Conservation (phyloP, 495 filamentous ascomycete species). For the Xylaria bambusicola region DNA sequence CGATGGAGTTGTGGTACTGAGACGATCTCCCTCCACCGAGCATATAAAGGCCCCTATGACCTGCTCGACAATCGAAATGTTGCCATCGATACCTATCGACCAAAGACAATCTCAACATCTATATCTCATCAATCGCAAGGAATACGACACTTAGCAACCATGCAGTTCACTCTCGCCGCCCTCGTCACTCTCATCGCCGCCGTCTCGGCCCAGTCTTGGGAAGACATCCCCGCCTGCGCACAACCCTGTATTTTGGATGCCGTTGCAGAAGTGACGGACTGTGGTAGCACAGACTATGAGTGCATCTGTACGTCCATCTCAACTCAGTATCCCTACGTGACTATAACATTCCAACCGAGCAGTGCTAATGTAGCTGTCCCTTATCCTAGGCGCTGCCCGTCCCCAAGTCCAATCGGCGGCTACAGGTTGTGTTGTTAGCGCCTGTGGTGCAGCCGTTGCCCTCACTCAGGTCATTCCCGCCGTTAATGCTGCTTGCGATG, state of each 20-base stretch:
- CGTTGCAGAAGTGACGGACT: not conserved
- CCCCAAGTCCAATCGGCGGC: not conserved
- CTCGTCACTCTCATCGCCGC: not conserved
- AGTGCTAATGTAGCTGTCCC: not conserved
- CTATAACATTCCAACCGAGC: no score
- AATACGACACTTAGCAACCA: not conserved
- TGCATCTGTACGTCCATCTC: conserved; percentile 6
- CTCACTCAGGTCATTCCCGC: not conserved
- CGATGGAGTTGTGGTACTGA: not conserved
- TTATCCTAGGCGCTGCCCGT: not conserved
- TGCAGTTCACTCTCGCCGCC: conserved; percentile 8
- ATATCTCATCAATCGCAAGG: not conserved
- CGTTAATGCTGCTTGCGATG: conserved; percentile 6
- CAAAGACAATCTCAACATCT: not conserved
- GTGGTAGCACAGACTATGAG: conserved; percentile 1
- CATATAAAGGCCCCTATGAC: conserved; percentile 7
- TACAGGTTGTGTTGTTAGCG: not conserved
- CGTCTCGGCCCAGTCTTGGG: conserved; percentile 11
- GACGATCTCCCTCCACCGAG: not conserved
- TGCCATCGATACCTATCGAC: not conserved
- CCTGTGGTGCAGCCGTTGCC: not conserved
- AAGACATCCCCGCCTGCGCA: conserved; percentile 13
- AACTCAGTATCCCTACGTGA: not conserved
- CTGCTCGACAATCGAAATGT: not conserved
- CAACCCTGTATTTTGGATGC: conserved; percentile 7